phyloP scores from a whole-genome alignment of 345 rosid genomes.

The Ceriops tagal region DNA sequence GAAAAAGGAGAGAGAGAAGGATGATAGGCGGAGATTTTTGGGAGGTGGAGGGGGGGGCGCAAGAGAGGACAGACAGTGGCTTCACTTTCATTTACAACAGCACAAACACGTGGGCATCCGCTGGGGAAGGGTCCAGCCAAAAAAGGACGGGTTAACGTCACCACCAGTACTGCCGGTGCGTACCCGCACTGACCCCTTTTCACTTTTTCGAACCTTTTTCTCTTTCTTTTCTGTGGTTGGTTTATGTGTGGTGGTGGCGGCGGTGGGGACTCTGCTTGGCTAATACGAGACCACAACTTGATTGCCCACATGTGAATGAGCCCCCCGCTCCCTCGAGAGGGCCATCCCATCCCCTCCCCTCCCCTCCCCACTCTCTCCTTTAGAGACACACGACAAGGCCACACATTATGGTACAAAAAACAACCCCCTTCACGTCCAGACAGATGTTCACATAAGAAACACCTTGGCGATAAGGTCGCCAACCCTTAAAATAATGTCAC shows the following conservation, averaged over 20 bases:
- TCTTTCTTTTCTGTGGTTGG: too few species aligned
- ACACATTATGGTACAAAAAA: neutral
- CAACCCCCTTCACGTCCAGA: conserved; percentile 6
- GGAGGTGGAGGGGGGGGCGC: too few species aligned
- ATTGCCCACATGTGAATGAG: conserved; percentile 34
- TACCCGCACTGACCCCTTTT: conserved; percentile 6
- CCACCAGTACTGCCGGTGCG: neutral
- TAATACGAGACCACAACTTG: neutral
- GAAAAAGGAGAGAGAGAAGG: too few species aligned
- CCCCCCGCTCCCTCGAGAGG: neutral
- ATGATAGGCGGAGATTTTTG: too few species aligned
- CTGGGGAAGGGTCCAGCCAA: neutral
- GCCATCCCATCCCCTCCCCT: neutral
- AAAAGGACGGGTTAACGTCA: conserved; percentile 6
- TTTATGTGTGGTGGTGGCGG: too few species aligned
- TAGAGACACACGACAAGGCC: conserved; percentile 7
- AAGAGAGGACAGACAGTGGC: neutral
- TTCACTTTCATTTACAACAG: neutral
- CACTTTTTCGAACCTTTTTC: conserved; percentile 4
- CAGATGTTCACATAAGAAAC: conserved; percentile 1
- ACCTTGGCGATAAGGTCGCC: neutral
- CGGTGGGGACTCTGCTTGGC: neutral
- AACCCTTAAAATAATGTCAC: neutral
- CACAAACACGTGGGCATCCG: neutral
- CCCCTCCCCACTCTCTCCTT: neutral